Conservation (phyloP, 2,329 filamentous ascomycete genomes). For the Trichoderma gracile region DNA sequence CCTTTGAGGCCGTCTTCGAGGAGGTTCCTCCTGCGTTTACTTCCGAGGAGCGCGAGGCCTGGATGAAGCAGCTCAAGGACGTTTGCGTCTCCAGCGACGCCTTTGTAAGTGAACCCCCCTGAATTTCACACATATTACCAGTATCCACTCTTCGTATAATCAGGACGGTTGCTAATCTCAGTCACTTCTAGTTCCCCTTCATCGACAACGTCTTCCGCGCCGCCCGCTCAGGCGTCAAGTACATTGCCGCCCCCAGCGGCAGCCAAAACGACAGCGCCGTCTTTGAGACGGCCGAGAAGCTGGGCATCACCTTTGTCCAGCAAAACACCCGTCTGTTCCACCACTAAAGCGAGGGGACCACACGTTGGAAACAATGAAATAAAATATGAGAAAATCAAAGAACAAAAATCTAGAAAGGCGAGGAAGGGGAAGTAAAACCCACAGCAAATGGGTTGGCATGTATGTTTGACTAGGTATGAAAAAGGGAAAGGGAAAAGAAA, state of each 20-base stretch:
- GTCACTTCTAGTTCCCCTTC: conserved; percentile 76
- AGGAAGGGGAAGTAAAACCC: no score
- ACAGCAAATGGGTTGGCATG: no score
- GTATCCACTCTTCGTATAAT: no score
- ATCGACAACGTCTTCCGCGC: conserved; percentile 97
- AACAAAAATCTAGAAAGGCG: no score
- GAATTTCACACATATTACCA: no score
- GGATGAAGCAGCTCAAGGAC: conserved; percentile 77
- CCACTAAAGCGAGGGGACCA: conserved; percentile 56
- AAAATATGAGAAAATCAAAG: background rate
- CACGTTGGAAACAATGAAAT: background rate
- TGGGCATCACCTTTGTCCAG: conserved; percentile 92
- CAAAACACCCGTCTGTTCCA: conserved; percentile 94
- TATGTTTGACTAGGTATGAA: no score
- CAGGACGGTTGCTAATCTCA: background rate
- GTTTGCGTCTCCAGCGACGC: conserved; percentile 93
- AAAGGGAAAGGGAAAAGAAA: background rate
- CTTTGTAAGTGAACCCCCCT: conserved; percentile 69
- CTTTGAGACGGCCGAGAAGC: conserved; percentile 86
- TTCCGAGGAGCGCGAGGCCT: conserved; percentile 77
- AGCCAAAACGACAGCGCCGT: conserved; percentile 83
- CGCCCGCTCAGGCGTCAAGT: conserved; percentile 85
- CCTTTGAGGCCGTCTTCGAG: conserved; percentile 88
- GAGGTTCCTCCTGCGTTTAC: conserved; percentile 83
- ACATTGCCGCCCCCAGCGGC: conserved; percentile 89